These are phyloP conservation scores for Xylariaceae sp. DNA, from an alignment of 2,329 filamentous ascomycete genomes.

Conservation along the genomic window DNA sequence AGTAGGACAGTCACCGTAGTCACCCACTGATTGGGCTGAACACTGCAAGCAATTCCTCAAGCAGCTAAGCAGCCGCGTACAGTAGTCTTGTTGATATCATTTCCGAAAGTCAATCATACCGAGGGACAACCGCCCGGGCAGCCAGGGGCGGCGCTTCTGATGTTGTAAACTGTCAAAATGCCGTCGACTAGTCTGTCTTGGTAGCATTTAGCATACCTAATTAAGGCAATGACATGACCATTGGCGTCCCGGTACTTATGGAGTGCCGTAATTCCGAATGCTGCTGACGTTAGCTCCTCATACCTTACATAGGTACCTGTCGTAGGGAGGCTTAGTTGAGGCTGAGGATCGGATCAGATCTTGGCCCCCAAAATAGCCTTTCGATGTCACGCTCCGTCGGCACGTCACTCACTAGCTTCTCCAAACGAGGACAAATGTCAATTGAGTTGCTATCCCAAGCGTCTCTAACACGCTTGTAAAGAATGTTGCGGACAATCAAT, in stretches of 20 bases:
- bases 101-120: background rate
- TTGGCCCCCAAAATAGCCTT: constrained; percentile 23
- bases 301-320: background rate
- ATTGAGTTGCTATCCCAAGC: too few relatives aligned
- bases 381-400: constrained; percentile 2
- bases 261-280: constrained; percentile 2
- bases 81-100: too few relatives aligned
- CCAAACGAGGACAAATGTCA: too few relatives aligned
- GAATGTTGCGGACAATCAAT: too few relatives aligned
- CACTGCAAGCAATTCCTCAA: constrained; percentile 3
- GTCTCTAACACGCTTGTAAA: too few relatives aligned
- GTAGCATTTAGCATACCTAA: too few relatives aligned
- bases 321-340: constrained; percentile 30
- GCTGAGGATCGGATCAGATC: constrained; percentile 18
- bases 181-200: too few relatives aligned
- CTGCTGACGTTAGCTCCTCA: too few relatives aligned
- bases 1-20: background rate
- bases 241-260: constrained; percentile 13
- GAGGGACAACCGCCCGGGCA: background rate
- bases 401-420: background rate
- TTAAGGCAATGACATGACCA: too few relatives aligned
- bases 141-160: background rate
- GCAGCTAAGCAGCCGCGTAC: background rate
- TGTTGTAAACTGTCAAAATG: background rate
- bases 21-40: constrained; percentile 17